Evolutionary conservation across 1,284 basidiomycete species (phyloP).

Genomic region (Caloboletus firmus): DNA sequence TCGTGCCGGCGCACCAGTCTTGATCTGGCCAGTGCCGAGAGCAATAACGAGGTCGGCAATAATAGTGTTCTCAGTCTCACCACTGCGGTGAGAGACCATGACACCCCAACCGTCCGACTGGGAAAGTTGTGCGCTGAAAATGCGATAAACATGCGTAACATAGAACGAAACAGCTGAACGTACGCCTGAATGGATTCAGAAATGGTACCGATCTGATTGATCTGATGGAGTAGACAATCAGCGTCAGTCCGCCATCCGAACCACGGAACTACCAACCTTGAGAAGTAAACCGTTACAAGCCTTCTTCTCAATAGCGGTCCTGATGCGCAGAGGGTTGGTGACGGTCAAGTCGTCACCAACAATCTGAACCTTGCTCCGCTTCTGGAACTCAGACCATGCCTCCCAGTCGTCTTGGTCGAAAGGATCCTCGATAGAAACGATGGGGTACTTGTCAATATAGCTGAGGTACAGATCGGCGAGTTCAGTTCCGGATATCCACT

Average conservation of each 20-base stretch:
- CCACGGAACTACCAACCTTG: constrained; percentile 57
- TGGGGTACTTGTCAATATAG: constrained; percentile 91
- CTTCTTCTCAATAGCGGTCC: constrained; percentile 99
- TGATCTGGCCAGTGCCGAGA: constrained; percentile 94
- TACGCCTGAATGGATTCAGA: constrained; percentile 97
- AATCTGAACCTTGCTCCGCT: constrained; percentile 78
- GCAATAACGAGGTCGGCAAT: constrained; percentile 97
- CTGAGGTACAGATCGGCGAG: constrained; percentile 92
- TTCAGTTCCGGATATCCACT: constrained; percentile 93
- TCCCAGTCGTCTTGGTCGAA: constrained; percentile 99
- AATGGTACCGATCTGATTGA: constrained; percentile 99
- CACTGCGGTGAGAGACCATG: constrained; percentile 99
- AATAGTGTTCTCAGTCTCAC: constrained; percentile 95
- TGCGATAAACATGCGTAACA: not conserved
- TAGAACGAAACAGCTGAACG: constrained; percentile 33
- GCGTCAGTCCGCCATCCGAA: not conserved
- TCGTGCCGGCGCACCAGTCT: constrained; percentile 95
- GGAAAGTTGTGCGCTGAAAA: constrained; percentile 83
- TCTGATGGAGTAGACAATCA: constrained; percentile 38
- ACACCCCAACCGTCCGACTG: constrained; percentile 98
- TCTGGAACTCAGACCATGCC: constrained; percentile 93
- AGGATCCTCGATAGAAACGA: constrained; percentile 97
- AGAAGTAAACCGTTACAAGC: constrained; percentile 98
- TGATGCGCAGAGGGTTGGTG: constrained; percentile 97
- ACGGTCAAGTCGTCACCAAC: constrained; percentile 99